These are phyloP conservation scores for Elaeis oleifera DNA, from an alignment of 202 grass and related monocot genomes.

Conservation along the genomic window DNA sequence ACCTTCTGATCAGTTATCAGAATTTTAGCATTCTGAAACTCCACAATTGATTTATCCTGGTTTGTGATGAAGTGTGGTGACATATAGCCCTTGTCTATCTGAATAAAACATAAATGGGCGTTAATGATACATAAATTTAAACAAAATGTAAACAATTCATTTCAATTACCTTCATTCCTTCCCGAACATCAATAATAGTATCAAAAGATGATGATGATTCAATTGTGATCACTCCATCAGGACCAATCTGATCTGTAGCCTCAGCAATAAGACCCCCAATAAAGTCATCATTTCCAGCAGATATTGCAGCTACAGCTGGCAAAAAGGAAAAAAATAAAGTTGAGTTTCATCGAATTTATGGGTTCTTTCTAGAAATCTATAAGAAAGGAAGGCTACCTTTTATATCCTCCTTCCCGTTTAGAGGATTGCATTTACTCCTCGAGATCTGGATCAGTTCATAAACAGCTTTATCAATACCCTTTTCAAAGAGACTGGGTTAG, in stretches of 20 bases:
- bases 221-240: slow-evolving; percentile 87
- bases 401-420: slow-evolving; percentile 72
- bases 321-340: slow-evolving; percentile 16
- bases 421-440: slow-evolving; percentile 53
- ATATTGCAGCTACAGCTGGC: slow-evolving; percentile 75
- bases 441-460: slow-evolving; percentile 54
- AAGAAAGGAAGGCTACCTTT: slow-evolving; percentile 47
- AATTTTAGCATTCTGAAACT: slow-evolving; percentile 87
- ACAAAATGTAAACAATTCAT: slow-evolving; percentile 2
- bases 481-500: slow-evolving; percentile 87
- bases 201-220: slow-evolving; percentile 92
- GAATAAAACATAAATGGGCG: slow-evolving; percentile 25
- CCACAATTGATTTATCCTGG: slow-evolving; percentile 74
- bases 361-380: slow-evolving; percentile 1
- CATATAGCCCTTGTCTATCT: slow-evolving; percentile 88
- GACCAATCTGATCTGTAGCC: slow-evolving; percentile 84
- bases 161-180: slow-evolving; percentile 93
- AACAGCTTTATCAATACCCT: slow-evolving; percentile 77
- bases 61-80: slow-evolving; percentile 97
- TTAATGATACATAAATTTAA: slow-evolving; percentile 6
- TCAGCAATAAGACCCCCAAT: slow-evolving; percentile 83
- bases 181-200: slow-evolving; percentile 78
- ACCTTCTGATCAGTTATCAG: slow-evolving; percentile 88
- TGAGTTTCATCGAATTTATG: not conserved
- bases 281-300: slow-evolving; percentile 87